Evolutionary conservation across 2,329 filamentous ascomycete species (phyloP).

Genomic region (Aphanocladium album): DNA sequence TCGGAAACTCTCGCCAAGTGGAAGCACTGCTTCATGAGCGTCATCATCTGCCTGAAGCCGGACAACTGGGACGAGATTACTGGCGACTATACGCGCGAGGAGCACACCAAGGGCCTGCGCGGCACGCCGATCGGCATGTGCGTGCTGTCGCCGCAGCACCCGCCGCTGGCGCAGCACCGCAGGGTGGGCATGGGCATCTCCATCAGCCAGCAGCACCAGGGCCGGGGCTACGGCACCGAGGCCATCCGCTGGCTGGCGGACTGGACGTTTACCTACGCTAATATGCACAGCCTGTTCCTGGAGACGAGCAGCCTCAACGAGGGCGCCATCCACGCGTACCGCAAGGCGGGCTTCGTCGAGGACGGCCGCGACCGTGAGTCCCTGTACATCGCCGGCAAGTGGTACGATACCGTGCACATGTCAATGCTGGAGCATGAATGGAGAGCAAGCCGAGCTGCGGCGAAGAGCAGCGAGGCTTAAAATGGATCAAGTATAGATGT

Average conservation of each 20-base stretch:
- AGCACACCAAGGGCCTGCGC: background rate
- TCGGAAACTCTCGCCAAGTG: background rate
- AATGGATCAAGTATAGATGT: too few relatives aligned
- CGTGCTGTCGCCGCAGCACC: background rate
- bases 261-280: constrained; percentile 37
- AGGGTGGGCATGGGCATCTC: constrained; percentile 27
- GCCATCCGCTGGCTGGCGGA: constrained; percentile 38
- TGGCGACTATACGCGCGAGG: background rate
- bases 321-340: constrained; percentile 33
- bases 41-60: constrained; percentile 12
- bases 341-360: constrained; percentile 35
- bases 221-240: constrained; percentile 38
- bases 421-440: constrained; percentile 33
- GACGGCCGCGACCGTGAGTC: constrained; percentile 33
- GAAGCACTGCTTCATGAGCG: constrained; percentile 1
- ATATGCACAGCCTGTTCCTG: constrained; percentile 35
- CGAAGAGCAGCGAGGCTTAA: background rate
- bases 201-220: constrained; percentile 29
- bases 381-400: constrained; percentile 33
- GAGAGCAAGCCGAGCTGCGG: constrained; percentile 12
- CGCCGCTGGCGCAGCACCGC: constrained; percentile 1
- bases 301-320: constrained; percentile 34
- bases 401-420: constrained; percentile 25
- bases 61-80: constrained; percentile 8
- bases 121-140: constrained; percentile 3